Percentiles rank a stretch among this genome's conserved stretches.
phyloP scores from a whole-genome alignment of 1,139 yeast genomes.

The Candida sp. region DNA sequence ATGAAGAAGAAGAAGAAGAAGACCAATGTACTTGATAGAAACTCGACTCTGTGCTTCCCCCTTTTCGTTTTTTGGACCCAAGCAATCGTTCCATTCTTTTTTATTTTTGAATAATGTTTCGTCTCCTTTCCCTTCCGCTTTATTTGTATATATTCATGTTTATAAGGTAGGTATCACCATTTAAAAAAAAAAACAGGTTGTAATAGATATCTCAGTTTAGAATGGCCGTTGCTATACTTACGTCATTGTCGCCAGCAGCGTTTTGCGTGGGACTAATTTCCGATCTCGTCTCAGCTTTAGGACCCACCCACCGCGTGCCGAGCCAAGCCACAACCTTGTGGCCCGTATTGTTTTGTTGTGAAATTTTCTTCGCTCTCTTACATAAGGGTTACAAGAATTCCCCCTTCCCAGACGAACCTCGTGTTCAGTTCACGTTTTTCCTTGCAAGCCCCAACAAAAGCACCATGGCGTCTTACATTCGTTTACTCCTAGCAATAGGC shows the following conservation, averaged over 20 bases:
- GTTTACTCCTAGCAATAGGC: not conserved
- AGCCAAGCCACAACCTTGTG: too few species aligned
- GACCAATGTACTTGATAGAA: not conserved
- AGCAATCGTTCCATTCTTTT: not conserved
- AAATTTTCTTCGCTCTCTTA: not conserved
- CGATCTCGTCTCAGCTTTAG: not conserved
- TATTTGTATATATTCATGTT: conserved; percentile 3
- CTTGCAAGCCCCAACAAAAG: too few species aligned
- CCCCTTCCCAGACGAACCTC: not conserved
- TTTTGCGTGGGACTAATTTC: not conserved
- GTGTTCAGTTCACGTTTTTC: too few species aligned
- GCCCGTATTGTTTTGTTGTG: not conserved
- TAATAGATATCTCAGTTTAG: conserved; percentile 3
- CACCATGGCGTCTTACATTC: not conserved
- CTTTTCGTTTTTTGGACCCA: not conserved
- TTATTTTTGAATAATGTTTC: not conserved
- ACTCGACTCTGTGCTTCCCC: not conserved
- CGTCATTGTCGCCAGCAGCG: not conserved
- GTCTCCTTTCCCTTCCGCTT: not conserved
- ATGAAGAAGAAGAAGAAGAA: not conserved
- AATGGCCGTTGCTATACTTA: too few species aligned
- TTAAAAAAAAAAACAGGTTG: too few species aligned
- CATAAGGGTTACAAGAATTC: not conserved
- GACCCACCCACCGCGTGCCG: too few species aligned
- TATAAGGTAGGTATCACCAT: conserved; percentile 1